Evolutionary conservation across 2,329 filamentous ascomycete genomes (phyloP).

Genomic region (Colletotrichum plurivorum): DNA sequence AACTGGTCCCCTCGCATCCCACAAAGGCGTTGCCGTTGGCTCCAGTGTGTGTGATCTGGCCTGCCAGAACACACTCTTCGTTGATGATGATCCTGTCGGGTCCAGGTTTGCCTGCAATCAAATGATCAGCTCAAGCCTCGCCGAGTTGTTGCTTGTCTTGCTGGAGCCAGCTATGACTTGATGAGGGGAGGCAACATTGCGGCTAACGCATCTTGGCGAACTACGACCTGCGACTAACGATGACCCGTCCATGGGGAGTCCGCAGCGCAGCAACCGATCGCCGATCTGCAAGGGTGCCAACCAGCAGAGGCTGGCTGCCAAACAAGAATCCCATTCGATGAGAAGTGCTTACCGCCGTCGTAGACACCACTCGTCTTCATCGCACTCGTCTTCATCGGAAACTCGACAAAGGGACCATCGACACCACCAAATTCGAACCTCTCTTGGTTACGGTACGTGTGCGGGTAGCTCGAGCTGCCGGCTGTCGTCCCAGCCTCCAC

Average conservation of each 20-base stretch:
- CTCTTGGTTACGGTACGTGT: conserved; percentile 74
- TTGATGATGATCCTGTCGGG: conserved; percentile 80
- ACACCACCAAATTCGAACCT: conserved; percentile 71
- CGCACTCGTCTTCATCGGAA: conserved; percentile 69
- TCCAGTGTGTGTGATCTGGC: conserved; percentile 78
- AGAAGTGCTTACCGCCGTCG: conserved; percentile 63
- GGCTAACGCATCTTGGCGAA: conserved; percentile 22
- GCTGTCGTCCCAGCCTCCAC: conserved; percentile 56
- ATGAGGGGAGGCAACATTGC: conserved; percentile 7
- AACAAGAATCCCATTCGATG: not conserved
- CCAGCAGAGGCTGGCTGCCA: not conserved
- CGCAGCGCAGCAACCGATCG: conserved; percentile 28
- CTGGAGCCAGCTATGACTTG: not conserved
- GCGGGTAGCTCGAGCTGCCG: conserved; percentile 64
- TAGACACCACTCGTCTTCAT: conserved; percentile 67
- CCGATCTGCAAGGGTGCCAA: conserved; percentile 24
- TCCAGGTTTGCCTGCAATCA: conserved; percentile 68
- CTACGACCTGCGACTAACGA: conserved; percentile 13
- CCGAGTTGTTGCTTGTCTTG: not conserved
- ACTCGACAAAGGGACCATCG: conserved; percentile 73
- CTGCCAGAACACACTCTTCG: conserved; percentile 67
- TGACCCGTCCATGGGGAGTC: conserved; percentile 5
- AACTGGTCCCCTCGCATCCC: conserved; percentile 59
- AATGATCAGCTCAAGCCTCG: conserved; percentile 17
- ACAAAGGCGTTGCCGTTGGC: conserved; percentile 80